phyloP scores from a whole-genome alignment of 208 protist genomes.

The Acanthamoeba culbertsoni region DNA sequence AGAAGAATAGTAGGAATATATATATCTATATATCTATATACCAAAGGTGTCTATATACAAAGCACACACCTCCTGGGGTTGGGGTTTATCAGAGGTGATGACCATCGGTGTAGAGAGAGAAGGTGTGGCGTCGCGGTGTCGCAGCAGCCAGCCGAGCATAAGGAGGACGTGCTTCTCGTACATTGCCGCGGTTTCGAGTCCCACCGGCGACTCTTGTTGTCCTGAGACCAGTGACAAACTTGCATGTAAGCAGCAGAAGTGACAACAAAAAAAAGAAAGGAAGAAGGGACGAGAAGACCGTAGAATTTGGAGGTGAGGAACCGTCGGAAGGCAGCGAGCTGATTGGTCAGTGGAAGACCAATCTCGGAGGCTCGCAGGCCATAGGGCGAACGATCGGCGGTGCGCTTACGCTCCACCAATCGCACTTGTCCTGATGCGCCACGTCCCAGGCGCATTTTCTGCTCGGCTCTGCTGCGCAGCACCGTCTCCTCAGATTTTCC shows the following conservation, averaged over 20 bases:
- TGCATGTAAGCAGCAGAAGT: background rate
- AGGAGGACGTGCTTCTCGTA: background rate
- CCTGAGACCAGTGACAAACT: background rate
- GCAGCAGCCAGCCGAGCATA: constrained; percentile 6
- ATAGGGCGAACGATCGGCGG: background rate
- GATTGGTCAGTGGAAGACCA: background rate
- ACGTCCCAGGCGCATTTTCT: background rate
- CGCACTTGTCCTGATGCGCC: background rate
- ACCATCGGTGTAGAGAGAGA: background rate
- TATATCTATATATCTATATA: background rate
- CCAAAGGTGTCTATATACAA: no score
- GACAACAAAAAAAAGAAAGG: background rate
- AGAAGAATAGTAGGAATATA: background rate
- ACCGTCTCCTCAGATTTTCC: background rate
- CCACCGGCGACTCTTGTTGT: constrained; percentile 10
- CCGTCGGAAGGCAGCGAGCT: background rate
- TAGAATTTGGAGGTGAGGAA: constrained; percentile 57
- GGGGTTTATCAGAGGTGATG: background rate
- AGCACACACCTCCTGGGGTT: no score
- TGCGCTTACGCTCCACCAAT: background rate
- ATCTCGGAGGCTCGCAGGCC: background rate
- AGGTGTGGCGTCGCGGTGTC: background rate
- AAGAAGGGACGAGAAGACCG: background rate
- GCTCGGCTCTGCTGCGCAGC: background rate
- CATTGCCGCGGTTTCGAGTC: background rate